Evolutionary conservation across 768 basidiomycete genomes (phyloP).

Genomic region (Hortiboletus flavorubellus): DNA sequence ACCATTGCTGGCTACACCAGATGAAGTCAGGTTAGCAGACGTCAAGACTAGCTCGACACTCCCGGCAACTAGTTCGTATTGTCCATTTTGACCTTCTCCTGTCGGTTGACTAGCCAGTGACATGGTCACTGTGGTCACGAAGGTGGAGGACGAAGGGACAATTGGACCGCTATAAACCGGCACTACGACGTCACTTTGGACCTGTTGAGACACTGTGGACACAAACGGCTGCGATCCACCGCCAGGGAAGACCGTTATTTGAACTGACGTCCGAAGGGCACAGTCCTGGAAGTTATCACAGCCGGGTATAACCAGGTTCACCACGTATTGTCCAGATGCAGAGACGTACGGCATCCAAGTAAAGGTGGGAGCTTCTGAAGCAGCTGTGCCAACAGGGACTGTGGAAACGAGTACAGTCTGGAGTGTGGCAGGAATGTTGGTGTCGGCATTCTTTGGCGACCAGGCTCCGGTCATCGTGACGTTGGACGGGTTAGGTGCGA

Average conservation of each 20-base stretch:
- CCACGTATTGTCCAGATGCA: slow-evolving; percentile 78
- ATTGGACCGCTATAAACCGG: slow-evolving; percentile 82
- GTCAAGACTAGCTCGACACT: slow-evolving; percentile 75
- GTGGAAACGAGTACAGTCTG: slow-evolving; percentile 70
- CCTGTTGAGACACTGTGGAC: slow-evolving; percentile 72
- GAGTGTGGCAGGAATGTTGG: slow-evolving; percentile 75
- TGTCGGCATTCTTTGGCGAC: slow-evolving; percentile 59
- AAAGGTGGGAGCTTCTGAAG: slow-evolving; percentile 67
- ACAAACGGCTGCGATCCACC: slow-evolving; percentile 60
- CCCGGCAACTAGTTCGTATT: slow-evolving; percentile 83
- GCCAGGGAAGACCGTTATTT: slow-evolving; percentile 80
- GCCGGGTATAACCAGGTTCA: slow-evolving; percentile 85
- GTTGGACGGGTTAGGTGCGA: slow-evolving; percentile 71
- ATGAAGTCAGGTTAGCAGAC: slow-evolving; percentile 48
- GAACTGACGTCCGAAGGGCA: slow-evolving; percentile 70
- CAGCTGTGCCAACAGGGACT: slow-evolving; percentile 59
- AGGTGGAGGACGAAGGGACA: slow-evolving; percentile 66
- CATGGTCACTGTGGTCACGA: slow-evolving; percentile 74
- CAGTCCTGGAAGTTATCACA: slow-evolving; percentile 83
- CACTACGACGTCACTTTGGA: slow-evolving; percentile 53
- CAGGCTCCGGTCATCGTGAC: slow-evolving; percentile 67
- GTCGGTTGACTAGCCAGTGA: slow-evolving; percentile 61
- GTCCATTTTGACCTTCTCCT: slow-evolving; percentile 61
- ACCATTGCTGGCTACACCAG: slow-evolving; percentile 26
- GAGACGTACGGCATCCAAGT: slow-evolving; percentile 95